Base-by-base conservation (phyloP, 352 stramenopile species). In the Globisporangium polare region DNA sequence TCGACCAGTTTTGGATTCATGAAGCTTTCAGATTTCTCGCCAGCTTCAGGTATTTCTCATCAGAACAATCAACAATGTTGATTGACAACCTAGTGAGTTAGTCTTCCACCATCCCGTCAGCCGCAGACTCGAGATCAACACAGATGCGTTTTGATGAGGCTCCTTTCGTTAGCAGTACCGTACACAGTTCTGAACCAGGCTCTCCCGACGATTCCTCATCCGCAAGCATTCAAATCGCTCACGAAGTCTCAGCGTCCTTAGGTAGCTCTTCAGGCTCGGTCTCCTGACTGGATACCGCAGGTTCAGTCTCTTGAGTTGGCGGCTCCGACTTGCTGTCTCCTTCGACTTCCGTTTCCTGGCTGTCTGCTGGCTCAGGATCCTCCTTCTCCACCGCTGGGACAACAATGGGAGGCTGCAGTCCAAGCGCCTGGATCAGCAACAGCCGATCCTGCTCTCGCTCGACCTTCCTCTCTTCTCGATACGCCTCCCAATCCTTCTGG, bases 371-470 rank as follows among this genome's bases (percentile, higher is more conserved):
- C 10, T 52, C 22, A 10, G 45, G 26, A 52, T 52, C 22, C 13
- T 20, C 10, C 22, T 20, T 49, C 42, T 24, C 18, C 10, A 2
- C 45, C 6, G 10, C 18, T 29, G 43, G 20, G 1, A 18, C 45
- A 45, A 10, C 39, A 45, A 20, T 20, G 3, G 39, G 39, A 9
- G 18, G 15, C 45, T 52, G 17, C 0, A 52, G 45, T 4, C 45
- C 45, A 52, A 52, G 29, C 20, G 29, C 20, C 22, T 52, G 24
- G 24, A 17, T 10, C 45, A 52, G 45, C 45, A 52, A 10, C 4
- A 52, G 12, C n/a, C 45, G 45, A 52, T 52, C 45, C 45, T 52
- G 45, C 12, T 52, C 45, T 29, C 45, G 22, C 45, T 52, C 45
- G 10, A 52, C 4, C 12, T 52, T 52, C 6, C 29, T 26, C 35